Evolutionary conservation across 768 basidiomycete species (phyloP).

Genomic region (Vararia minispora): DNA sequence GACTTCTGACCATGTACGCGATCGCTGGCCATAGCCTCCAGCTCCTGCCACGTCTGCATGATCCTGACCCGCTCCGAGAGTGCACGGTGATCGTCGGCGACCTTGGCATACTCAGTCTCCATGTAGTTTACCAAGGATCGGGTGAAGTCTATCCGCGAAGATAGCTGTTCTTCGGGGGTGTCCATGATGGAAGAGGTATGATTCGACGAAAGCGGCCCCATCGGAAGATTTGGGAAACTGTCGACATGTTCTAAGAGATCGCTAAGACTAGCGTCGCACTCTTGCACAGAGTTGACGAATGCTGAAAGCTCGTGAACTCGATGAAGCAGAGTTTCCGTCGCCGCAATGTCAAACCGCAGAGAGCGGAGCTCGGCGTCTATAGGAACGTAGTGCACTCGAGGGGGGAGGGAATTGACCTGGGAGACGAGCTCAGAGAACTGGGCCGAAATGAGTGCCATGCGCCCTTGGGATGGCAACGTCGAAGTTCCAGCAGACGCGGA

Average conservation of each 20-base stretch:
- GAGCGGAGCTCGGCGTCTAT: constrained; percentile 52
- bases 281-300: constrained; percentile 35
- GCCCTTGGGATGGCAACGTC: constrained; percentile 41
- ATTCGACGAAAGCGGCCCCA: constrained; percentile 37
- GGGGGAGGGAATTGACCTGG: constrained; percentile 38
- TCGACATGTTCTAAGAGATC: constrained; percentile 82
- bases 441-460: constrained; percentile 34
- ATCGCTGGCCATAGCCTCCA: constrained; percentile 74
- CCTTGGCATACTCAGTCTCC: constrained; percentile 25
- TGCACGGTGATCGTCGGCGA: constrained; percentile 52
- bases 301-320: constrained; percentile 43
- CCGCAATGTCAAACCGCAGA: constrained; percentile 46
- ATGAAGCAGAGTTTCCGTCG: constrained; percentile 35
- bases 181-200: constrained; percentile 30
- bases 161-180: constrained; percentile 58
- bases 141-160: constrained; percentile 54
- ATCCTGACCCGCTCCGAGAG: constrained; percentile 51
- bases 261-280: constrained; percentile 69
- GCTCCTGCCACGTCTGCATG: constrained; percentile 69
- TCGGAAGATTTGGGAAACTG: constrained; percentile 59
- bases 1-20: constrained; percentile 49
- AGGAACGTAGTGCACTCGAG: constrained; percentile 24
- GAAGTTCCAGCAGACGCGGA: constrained; percentile 18
- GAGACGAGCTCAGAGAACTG: constrained; percentile 34
- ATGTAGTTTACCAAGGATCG: constrained; percentile 37